Percentiles rank a stretch among this genome's conserved stretches.
Evolutionary conservation across 768 basidiomycete genomes (phyloP).

Genomic region (Leccinum truebloodii): DNA sequence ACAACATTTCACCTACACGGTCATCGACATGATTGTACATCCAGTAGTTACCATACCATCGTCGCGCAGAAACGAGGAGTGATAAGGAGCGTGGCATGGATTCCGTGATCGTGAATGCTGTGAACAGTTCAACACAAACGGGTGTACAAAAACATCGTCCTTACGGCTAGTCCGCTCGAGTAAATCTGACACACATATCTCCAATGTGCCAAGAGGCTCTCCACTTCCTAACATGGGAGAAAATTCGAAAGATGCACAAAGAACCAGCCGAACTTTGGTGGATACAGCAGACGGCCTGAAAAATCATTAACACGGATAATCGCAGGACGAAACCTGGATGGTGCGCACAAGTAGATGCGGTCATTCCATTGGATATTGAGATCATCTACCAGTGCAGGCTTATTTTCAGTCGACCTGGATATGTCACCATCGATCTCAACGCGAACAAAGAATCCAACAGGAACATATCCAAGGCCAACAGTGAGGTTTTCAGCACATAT

Average conservation of each 20-base stretch:
- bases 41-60: background rate
- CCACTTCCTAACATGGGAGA: constrained; percentile 5
- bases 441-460: constrained; percentile 13
- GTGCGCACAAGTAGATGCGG: background rate
- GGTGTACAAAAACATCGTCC: background rate
- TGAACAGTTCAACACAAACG: background rate
- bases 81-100: background rate
- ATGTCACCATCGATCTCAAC: background rate
- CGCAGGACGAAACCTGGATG: background rate
- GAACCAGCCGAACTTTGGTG: background rate
- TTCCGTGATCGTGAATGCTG: background rate
- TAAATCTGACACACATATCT: background rate
- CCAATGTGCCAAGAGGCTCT: background rate
- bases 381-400: background rate
- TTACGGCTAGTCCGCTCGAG: background rate
- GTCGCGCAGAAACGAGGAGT: background rate
- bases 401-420: background rate
- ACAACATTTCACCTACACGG: background rate
- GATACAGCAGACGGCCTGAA: background rate
- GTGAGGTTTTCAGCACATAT: constrained; percentile 11
- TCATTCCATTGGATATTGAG: constrained; percentile 1
- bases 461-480: constrained; percentile 5
- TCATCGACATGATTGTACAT: background rate
- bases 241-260: constrained; percentile 7
- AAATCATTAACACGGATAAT: background rate